Base-by-base conservation (phyloP, 2,329 filamentous ascomycete species). In the Stagonosporopsis vannaccii region DNA sequence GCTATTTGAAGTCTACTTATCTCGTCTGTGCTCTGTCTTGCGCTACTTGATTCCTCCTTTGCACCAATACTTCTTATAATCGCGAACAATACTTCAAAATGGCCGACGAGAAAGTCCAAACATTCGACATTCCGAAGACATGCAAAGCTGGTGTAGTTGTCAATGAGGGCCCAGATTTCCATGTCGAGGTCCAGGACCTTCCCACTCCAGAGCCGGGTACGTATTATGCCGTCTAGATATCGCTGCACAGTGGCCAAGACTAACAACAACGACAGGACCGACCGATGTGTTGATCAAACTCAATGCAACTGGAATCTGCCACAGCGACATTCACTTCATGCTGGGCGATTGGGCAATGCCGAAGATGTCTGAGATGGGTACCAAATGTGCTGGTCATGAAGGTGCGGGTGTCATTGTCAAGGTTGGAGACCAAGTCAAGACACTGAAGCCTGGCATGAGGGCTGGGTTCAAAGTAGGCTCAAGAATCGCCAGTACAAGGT, bases 381-480 rank as follows among this genome's bases (percentile, higher is more conserved):
- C 77, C 1, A 75, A 76, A 19, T 83, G 79, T 13, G 76, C 81
- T 0, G 82, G 82, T 4, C 84, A 86, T 68, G 83, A 85, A 68
- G 84, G 85, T 23, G 82, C 83, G 2, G 84, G 85, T 5, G 77
- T 85, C 0, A 83, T 87, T 7, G 84, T 86, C 26, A 82, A 85
- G 48, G 67, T 85, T 3, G 84, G 85, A 12, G 68, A 77, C 12
- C 79, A 81, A 26, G 83, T 86, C 17, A 82, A 79, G 64, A 80
- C 75, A 36, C 80, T 82, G 70, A 82, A 73, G 59, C 62, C 65
- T 22, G 73, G 73, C 3, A 72, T 74, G 71, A 61, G 73, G 28
- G 73, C 72, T 33, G 73, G 73, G 6, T 70, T 62, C 48, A 76
- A 83, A 45, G 68, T 69, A 59, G 25, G 51, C 11, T 41, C 28